phyloP scores from a whole-genome alignment of 2,329 filamentous ascomycete species.

The Colletotrichum sp. region DNA sequence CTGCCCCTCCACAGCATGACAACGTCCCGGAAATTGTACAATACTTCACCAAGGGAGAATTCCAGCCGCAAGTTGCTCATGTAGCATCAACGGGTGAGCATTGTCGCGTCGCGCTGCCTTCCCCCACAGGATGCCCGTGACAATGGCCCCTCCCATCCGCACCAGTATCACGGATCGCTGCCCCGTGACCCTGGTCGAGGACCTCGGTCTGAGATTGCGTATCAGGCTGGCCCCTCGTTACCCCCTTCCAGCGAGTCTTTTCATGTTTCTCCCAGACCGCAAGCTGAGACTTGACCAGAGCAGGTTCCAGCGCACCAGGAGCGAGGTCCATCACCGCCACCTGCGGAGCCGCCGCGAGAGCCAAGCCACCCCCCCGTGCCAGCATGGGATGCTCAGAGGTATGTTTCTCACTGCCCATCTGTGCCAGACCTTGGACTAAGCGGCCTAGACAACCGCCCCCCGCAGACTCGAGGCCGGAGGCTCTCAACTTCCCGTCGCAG shows the following conservation, averaged over 20 bases:
- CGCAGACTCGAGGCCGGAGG: conserved; percentile 78
- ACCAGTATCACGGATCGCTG: conserved; percentile 9
- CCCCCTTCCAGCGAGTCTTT: conserved; percentile 35
- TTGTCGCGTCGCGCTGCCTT: conserved; percentile 24
- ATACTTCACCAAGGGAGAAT: conserved; percentile 62
- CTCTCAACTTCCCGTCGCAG: conserved; percentile 77
- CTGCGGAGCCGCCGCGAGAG: conserved; percentile 36
- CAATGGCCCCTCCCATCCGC: conserved; percentile 8
- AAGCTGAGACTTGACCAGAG: conserved; percentile 53
- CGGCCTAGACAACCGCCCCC: conserved; percentile 67
- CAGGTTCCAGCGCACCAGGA: conserved; percentile 29
- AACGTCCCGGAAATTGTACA: conserved; percentile 45
- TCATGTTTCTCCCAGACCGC: conserved; percentile 46
- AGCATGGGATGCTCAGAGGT: conserved; percentile 62
- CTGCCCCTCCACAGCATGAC: not conserved
- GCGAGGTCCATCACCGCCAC: conserved; percentile 30
- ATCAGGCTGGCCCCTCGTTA: conserved; percentile 24
- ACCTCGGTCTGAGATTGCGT: conserved; percentile 21
- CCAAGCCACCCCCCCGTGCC: conserved; percentile 34
- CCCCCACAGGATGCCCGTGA: conserved; percentile 20
- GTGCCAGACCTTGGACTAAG: conserved; percentile 19
- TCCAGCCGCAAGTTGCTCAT: conserved; percentile 35
- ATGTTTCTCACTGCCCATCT: conserved; percentile 22
- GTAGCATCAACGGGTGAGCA: conserved; percentile 36
- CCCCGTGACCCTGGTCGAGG: conserved; percentile 23